Evolutionary conservation across 805 yeast species (phyloP).

Genomic region (Yarrowia yakushimensis): DNA sequence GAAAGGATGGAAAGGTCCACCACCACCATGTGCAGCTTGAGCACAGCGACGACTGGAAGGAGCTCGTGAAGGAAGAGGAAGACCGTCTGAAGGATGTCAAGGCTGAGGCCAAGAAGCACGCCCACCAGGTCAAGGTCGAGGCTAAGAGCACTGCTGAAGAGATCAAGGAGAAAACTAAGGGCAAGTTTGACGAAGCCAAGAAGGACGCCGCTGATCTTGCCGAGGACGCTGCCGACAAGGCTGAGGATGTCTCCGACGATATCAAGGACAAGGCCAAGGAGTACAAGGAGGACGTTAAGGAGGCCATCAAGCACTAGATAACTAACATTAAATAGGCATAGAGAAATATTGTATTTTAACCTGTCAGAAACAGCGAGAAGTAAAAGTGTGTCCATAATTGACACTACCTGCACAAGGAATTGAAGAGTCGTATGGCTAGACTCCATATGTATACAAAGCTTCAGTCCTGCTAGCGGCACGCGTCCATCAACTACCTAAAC

Average conservation of each 20-base stretch:
- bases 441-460: no score
- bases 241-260: not conserved
- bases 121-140: not conserved
- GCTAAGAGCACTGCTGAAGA: constrained; percentile 12
- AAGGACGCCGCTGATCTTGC: not conserved
- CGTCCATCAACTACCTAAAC: no score
- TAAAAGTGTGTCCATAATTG: no score
- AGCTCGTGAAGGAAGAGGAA: constrained; percentile 45
- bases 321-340: not conserved
- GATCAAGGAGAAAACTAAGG: constrained; percentile 21
- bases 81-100: constrained; percentile 32
- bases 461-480: no score
- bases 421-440: no score
- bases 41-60: constrained; percentile 45
- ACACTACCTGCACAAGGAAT: no score
- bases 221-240: constrained; percentile 1
- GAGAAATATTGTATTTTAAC: not conserved
- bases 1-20: constrained; percentile 21
- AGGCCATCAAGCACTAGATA: constrained; percentile 6
- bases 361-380: no score
- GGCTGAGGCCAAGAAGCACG: not conserved
- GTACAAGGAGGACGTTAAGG: constrained; percentile 12
- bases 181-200: constrained; percentile 18
- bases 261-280: constrained; percentile 12
- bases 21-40: constrained; percentile 19